Evolutionary conservation across 2,329 filamentous ascomycete genomes (phyloP).

Genomic region (Erysiphe neolycopersici): DNA sequence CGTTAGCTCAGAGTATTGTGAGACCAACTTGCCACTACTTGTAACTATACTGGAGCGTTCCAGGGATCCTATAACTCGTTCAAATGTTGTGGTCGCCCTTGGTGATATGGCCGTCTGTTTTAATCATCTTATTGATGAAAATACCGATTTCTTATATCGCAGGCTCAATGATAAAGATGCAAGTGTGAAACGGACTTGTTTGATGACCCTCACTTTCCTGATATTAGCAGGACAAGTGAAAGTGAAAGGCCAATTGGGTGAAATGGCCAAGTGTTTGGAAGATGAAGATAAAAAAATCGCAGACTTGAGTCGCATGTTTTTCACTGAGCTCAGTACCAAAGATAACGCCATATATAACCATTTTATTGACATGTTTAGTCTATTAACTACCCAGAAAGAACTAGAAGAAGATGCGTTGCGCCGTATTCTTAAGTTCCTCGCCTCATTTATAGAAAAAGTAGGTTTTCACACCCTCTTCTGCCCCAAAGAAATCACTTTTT

Average conservation of each 20-base stretch:
- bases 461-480: slow-evolving; percentile 10
- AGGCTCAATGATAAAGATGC: slow-evolving; percentile 69
- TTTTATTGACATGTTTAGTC: slow-evolving; percentile 96
- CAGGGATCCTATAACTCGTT: slow-evolving; percentile 71
- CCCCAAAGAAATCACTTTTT: no score
- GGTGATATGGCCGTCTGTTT: slow-evolving; percentile 99
- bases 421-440: slow-evolving; percentile 71
- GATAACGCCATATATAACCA: slow-evolving; percentile 99
- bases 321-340: slow-evolving; percentile 88
- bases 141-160: slow-evolving; percentile 92
- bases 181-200: slow-evolving; percentile 84
- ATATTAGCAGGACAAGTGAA: slow-evolving; percentile 96
- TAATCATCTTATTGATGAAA: slow-evolving; percentile 97
- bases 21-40: slow-evolving; percentile 69
- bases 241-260: slow-evolving; percentile 91
- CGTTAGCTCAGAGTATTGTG: slow-evolving; percentile 88
- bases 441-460: slow-evolving; percentile 95
- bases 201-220: slow-evolving; percentile 95
- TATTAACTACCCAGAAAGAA: slow-evolving; percentile 56
- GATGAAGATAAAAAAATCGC: slow-evolving; percentile 87
- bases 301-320: slow-evolving; percentile 92
- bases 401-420: slow-evolving; percentile 69
- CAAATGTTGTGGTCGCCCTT: slow-evolving; percentile 86
- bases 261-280: slow-evolving; percentile 98
- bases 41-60: slow-evolving; percentile 97